phyloP scores from a whole-genome alignment of 257 asterid genomes.

The Haberlea rhodopensis region DNA sequence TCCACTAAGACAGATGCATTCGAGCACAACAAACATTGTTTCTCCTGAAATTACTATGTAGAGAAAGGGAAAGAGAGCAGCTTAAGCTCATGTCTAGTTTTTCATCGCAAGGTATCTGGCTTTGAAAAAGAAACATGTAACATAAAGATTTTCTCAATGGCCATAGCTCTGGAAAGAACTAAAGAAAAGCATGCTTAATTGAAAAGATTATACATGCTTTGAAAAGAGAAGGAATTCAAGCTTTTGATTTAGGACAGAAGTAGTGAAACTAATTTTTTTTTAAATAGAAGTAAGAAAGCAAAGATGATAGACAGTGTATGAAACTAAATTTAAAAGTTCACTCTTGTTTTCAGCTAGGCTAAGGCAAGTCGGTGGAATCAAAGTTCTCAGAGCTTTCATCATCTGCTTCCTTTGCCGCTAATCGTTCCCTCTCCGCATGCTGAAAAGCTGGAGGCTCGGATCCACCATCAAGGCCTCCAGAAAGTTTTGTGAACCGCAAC shows the following conservation, averaged over 20 bases:
- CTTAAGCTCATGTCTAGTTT: too few relatives aligned
- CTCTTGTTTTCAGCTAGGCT: constrained; percentile 25
- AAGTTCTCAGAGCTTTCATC: constrained; percentile 32
- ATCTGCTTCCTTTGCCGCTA: constrained; percentile 44
- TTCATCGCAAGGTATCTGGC: too few relatives aligned
- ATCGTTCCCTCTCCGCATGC: constrained; percentile 71
- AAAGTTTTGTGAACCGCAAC: constrained; percentile 63
- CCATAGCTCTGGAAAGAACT: too few relatives aligned
- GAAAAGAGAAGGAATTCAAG: too few relatives aligned
- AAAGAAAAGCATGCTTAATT: too few relatives aligned
- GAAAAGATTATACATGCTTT: too few relatives aligned
- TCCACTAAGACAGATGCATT: background rate
- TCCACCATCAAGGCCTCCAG: constrained; percentile 85
- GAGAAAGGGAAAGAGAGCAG: background rate
- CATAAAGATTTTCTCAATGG: too few relatives aligned
- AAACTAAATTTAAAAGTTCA: constrained; percentile 31
- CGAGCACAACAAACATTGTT: background rate
- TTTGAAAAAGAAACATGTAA: too few relatives aligned
- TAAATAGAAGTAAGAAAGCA: background rate
- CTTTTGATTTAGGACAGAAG: too few relatives aligned
- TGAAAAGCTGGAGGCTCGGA: constrained; percentile 94
- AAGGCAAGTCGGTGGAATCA: constrained; percentile 27
- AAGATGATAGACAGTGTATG: constrained; percentile 13
- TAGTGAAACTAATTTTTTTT: background rate
- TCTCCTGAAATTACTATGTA: too few relatives aligned